Evolutionary conservation across 768 basidiomycete genomes (phyloP).

Genomic region (Holtermannia corniformis): DNA sequence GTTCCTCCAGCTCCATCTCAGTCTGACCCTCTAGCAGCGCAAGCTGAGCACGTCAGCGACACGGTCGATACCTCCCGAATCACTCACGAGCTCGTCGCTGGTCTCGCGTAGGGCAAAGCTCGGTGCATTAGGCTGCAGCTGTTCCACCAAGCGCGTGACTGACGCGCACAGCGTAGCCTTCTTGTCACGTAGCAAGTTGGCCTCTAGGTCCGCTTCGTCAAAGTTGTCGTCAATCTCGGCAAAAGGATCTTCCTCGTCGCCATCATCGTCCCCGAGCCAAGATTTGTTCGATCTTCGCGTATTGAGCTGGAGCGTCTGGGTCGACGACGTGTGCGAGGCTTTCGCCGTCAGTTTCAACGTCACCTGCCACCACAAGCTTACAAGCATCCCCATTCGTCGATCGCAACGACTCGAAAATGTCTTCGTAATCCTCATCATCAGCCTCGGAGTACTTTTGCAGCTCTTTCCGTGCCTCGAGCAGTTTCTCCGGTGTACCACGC

Average conservation of each 20-base stretch:
- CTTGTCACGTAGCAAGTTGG: conserved; percentile 88
- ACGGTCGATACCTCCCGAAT: neutral
- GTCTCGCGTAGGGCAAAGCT: conserved; percentile 67
- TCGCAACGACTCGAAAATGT: conserved; percentile 60
- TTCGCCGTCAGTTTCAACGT: neutral
- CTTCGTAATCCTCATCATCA: conserved; percentile 88
- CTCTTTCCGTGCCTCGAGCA: conserved; percentile 44
- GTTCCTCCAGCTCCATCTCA: conserved; percentile 64
- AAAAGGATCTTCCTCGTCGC: conserved; percentile 88
- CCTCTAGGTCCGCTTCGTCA: conserved; percentile 79
- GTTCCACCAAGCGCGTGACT: conserved; percentile 77
- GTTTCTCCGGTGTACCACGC: conserved; percentile 2
- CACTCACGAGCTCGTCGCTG: conserved; percentile 73
- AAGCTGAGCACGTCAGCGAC: conserved; percentile 47
- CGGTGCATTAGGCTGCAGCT: conserved; percentile 67
- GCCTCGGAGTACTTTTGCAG: conserved; percentile 80
- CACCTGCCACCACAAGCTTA: neutral
- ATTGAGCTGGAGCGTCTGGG: conserved; percentile 69
- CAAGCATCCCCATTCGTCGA: conserved; percentile 22
- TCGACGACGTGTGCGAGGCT: conserved; percentile 1
- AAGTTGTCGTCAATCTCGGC: conserved; percentile 96
- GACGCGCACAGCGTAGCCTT: conserved; percentile 71
- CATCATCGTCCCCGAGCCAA: conserved; percentile 75
- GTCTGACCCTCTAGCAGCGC: conserved; percentile 58
- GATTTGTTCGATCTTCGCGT: conserved; percentile 80